Base-by-base conservation (phyloP, 1,284 basidiomycete species). In the Pholiota adiposa region DNA sequence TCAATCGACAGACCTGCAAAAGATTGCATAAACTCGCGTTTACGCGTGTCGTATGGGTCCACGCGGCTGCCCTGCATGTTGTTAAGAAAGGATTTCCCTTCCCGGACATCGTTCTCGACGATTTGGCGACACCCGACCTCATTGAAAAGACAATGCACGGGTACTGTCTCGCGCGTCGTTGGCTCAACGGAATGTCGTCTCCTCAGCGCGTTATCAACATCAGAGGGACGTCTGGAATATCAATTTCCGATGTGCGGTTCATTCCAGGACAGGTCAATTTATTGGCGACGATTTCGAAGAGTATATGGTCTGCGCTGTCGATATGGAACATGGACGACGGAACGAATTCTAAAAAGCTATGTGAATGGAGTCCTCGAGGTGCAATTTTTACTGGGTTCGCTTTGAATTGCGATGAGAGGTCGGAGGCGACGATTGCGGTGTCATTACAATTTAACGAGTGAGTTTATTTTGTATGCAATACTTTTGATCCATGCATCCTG, bases 231-330 rank as follows among this genome's bases (percentile, higher is more conserved):
- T 62, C 75, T 4, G 77, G 75, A 29, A 80, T 78, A 0, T 72
- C 77, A 1, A 76, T 88, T 12, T 78, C 80, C 16, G 77, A 83
- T 16, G 74, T 87, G n/a, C 78, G 73, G 18, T 83, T 88, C 64
- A 54, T 87, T 1, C 79, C 79, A 25, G 76, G 77, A 11, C 68
- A 70, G 46, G 75, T 74, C 7, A 77, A 74, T 8, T 69, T 71
- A 53, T 78, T 81, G 69, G 58, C 85, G 54, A 83, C 83, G 2
- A 75, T 85, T 8, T 84, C 84, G 8, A 81, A 83, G 60, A 79
- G 79, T 4, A 82, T 89, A 50, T 89, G 87, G 87, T 76, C 75
- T 27, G 73, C 76, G 23, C 67, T 89, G 52, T 75, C 76, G 1
- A 69, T 85, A 25, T 86, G 87, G 84, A 77, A 83, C 58, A 66